Conservation (phyloP, 805 yeast genomes). For the Scheffersomyces stipitis region DNA sequence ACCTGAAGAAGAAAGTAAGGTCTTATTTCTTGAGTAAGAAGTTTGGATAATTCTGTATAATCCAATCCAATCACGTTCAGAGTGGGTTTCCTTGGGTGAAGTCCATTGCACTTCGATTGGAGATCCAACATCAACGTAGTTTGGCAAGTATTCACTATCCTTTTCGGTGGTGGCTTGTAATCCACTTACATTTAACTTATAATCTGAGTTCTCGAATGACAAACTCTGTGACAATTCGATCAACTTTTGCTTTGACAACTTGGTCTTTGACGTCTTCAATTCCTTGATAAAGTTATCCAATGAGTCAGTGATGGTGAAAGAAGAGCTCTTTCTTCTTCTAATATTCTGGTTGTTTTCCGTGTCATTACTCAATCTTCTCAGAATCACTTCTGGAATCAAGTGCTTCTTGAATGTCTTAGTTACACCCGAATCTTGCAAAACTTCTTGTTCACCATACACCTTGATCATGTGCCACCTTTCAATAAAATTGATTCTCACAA, state of each 20-base stretch:
- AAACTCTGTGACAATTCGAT: conserved; percentile 41
- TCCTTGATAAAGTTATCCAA: conserved; percentile 48
- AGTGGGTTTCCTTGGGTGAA: conserved; percentile 46
- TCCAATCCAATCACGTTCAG: conserved; percentile 72
- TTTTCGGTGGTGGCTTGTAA: conserved; percentile 13
- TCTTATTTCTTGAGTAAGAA: conserved; percentile 52
- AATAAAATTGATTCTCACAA: conserved; percentile 67
- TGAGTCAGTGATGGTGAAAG: conserved; percentile 39
- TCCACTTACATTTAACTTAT: conserved; percentile 24
- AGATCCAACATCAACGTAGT: conserved; percentile 42
- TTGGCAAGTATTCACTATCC: conserved; percentile 9
- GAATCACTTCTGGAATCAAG: conserved; percentile 39
- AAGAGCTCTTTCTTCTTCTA: conserved; percentile 26
- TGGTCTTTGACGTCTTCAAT: conserved; percentile 33
- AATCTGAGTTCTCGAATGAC: conserved; percentile 37
- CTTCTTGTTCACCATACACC: conserved; percentile 66
- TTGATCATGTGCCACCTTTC: conserved; percentile 78
- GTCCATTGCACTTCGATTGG: conserved; percentile 57
- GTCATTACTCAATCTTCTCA: conserved; percentile 27
- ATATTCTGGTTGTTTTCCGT: conserved; percentile 12
- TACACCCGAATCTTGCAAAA: conserved; percentile 53
- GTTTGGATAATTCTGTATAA: conserved; percentile 64
- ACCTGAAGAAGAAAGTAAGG: conserved; percentile 61
- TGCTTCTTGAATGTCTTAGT: conserved; percentile 44
- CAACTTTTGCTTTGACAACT: conserved; percentile 33